These are phyloP conservation scores for Westerdykella sp. DNA, from an alignment of 2,329 filamentous ascomycete species.

Conservation along the genomic window DNA sequence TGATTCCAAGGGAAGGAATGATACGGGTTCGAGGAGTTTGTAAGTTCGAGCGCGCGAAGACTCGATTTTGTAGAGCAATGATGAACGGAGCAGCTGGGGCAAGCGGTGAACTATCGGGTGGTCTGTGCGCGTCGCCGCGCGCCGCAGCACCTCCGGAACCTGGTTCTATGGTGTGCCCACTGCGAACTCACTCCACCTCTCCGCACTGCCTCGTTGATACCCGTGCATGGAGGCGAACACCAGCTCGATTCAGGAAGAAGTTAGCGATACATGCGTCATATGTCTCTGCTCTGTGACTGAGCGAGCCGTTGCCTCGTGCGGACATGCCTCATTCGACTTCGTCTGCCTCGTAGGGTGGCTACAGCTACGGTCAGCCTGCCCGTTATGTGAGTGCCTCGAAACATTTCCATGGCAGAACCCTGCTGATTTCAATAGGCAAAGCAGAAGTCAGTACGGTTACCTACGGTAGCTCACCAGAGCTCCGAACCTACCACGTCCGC, in stretches of 20 bases:
- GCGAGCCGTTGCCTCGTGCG: conserved; percentile 69
- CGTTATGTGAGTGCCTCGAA: conserved; percentile 61
- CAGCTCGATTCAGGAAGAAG: conserved; percentile 10
- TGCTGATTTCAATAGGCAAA: conserved; percentile 40
- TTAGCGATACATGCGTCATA: conserved; percentile 62
- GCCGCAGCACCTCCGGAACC: neutral
- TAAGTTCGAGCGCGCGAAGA: too few species aligned
- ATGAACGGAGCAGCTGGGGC: neutral
- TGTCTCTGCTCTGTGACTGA: conserved; percentile 74
- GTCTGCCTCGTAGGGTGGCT: conserved; percentile 79
- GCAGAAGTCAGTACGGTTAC: conserved; percentile 53
- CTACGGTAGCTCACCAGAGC: conserved; percentile 53
- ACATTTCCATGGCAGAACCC: neutral
- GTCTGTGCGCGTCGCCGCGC: conserved; percentile 4
- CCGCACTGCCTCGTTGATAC: too few species aligned
- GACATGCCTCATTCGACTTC: conserved; percentile 78
- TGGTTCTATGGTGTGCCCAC: too few species aligned
- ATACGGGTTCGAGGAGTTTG: neutral
- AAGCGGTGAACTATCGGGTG: neutral
- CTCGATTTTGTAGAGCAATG: too few species aligned
- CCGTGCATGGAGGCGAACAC: conserved; percentile 17
- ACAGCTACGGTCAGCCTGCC: conserved; percentile 64
- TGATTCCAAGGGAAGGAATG: neutral
- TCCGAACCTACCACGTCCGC: conserved; percentile 54
- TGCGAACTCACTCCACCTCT: too few species aligned